Evolutionary conservation across 2,329 filamentous ascomycete genomes (phyloP), one percentile per base, ranked within the genome.

Genomic region (Cordyceps militaris): DNA sequence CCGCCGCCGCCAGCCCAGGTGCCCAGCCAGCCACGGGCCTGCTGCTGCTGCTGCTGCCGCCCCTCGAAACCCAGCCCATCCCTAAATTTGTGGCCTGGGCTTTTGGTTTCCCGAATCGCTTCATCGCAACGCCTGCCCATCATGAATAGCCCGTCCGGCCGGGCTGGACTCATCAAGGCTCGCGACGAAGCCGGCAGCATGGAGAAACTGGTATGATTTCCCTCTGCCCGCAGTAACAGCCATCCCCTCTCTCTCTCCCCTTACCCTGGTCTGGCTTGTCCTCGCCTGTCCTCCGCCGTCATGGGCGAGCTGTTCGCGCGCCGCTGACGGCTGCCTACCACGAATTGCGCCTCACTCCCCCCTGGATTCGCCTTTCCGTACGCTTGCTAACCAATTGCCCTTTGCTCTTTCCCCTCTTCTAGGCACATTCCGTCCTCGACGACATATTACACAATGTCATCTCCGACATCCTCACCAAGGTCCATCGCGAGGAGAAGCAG

Each of bases 401-500:
- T 4, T 16, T 57, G 30, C 57, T 52, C 28, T 48, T 57, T 53
- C 47, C 51, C 6, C 38, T 21, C 47, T 49, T 21, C 43, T 63
- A 86, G 84, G 77, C 84, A 62, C 79, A 84, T 67, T 74, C 80
- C 23, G 81, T 93, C 60, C 79, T 93, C 66, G 86, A 91, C 66
- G 88, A 92, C 67, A 73, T 87, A 57, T 76, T 93, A 61, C 85
- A 88, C 75, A 91, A 89, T 70, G 81, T 92, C 66, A 80, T 92
- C 63, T 86, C 88, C 70, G 87, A 89, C 69, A 78, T 90, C 53
- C 77, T 90, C 62, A 79, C 91, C 66, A 83, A 88, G 69, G 85
- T 84, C 42, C 89, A 93, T 70, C 87, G 86, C 63, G 82, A 88
- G 64, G 89, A 93, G 74, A 92, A 92, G 76, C 82, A 84, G 62